These are phyloP conservation scores for Chlamydomonas incerta DNA, from an alignment of 139 green algal genomes.

Conservation along the genomic window DNA sequence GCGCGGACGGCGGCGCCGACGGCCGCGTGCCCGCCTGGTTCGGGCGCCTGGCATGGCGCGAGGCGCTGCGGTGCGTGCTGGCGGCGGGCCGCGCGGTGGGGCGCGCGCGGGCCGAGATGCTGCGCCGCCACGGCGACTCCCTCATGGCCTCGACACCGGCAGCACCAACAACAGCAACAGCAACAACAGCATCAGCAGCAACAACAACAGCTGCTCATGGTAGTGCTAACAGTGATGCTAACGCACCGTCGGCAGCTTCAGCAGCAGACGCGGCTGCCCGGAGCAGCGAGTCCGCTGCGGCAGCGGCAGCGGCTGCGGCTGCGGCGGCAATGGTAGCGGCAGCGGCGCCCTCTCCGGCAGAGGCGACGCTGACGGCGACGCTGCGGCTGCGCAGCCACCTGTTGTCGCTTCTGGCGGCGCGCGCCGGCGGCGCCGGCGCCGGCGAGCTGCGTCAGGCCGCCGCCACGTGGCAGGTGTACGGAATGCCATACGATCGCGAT, in stretches of 20 bases:
- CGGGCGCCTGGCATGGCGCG: background rate
- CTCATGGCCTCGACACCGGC: background rate
- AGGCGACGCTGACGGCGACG: background rate
- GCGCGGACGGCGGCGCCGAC: background rate
- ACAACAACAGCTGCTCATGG: too few species aligned
- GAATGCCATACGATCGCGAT: conserved; percentile 11
- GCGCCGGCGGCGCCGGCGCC: too few species aligned
- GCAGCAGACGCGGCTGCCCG: too few species aligned
- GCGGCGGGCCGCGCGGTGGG: conserved; percentile 4
- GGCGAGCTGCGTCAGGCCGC: conserved; percentile 6
- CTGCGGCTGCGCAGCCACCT: conserved; percentile 4
- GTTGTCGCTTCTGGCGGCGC: background rate
- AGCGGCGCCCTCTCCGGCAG: background rate
- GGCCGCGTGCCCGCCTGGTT: background rate
- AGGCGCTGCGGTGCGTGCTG: conserved; percentile 7
- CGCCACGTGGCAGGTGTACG: conserved; percentile 25
- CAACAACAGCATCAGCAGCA: background rate
- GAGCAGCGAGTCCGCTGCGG: too few species aligned
- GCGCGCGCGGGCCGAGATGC: background rate
- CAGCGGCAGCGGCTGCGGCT: background rate
- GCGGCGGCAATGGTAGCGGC: background rate
- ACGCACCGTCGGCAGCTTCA: too few species aligned
- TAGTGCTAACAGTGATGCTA: too few species aligned
- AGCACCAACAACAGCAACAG: background rate
- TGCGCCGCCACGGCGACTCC: background rate